Base-by-base conservation (phyloP, 805 yeast genomes). In the Sugiyamaella smithiae region DNA sequence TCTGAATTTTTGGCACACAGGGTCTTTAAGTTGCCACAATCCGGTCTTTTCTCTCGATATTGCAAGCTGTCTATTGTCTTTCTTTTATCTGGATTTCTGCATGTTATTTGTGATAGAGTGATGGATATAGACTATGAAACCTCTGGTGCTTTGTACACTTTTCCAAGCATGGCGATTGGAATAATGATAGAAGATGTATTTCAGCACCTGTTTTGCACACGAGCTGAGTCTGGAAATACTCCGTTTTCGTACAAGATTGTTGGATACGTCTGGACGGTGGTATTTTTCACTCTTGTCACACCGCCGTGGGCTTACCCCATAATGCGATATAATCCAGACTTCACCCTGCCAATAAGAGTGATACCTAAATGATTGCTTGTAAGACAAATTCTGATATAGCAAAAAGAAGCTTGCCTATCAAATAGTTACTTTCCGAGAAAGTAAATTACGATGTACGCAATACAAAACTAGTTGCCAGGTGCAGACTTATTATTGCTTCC, bases 171-270 rank as follows among this genome's bases (percentile, higher is more conserved):
- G 22, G 20, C 38, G 4, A 14, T 35, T 7, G 38, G 38, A 14
- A 35, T 35, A 4, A 35, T 35, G 38, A 35, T 35, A 35, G 38
- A 35, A 7, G 38, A 35, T 35, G 5, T 19, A n/a, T 3, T 35
- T 5, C 38, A 35, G 8, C 22, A 35, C 16, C 5, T 35, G 16
- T 35, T 35, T 19, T 29, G 33, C 33, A 29, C 7, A 7, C 12
- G 14, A 3, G 7, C 33, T 4, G 14, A 6, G 14, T 4, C 16
- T 12, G 22, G 20, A 5, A 14, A 14, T 5, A 5, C 38, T 3
- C 19, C 22, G 12, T 5, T 35, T 35, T 35, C 20, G 38, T 19
- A 35, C 16, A 14, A 19, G 16, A 35, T 35, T 20, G 22, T 35
- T 14, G 38, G 38, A 19, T 35, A 35, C 7, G 9, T 35, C 12